Evolutionary conservation across 805 yeast genomes (phyloP), one percentile per base, ranked within the genome.

Genomic region (Nakazawaea ishiwadae): DNA sequence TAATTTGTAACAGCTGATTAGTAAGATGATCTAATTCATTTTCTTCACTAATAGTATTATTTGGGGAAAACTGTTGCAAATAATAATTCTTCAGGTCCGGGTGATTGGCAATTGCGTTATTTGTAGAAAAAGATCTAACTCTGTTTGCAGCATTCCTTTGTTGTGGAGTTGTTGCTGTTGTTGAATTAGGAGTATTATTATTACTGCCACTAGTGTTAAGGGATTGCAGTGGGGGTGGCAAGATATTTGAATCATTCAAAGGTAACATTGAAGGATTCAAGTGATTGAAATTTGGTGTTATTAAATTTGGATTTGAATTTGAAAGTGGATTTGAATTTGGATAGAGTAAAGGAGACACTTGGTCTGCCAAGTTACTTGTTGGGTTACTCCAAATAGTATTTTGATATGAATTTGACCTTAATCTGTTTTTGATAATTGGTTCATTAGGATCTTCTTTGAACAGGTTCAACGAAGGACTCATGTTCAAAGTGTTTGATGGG

Each of bases 371-470:
- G 24, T 46, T 16, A 8, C 48, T 32, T 12, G 47, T 40, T 35
- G 70, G 75, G 50, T 73, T 79, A 47, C 75, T 73, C 85, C 85
- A 79, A 40, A 79, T 78, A 30, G 82, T 75, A 48, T 73, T 63
- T 32, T 68, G 63, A 31, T 78, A 59, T 1, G 82, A 76, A 4
- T 81, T 78, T 1, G 83, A 77, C 40, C 85, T 68, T 48, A 73
- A 59, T 48, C 84, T 60, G 24, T 48, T 49, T 34, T 48, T 44
- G 50, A 31, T 34, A 30, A 6, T 39, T 14, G 19, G 31, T 19
- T 26, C 5, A 17, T n/a, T 8, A 4, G 30, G 24, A 23, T 27
- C 17, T n/a, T 44, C 56, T 44, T 41, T 48, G 31, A 48, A 59
- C 16, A 51, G 62, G 41, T 38, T 54, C 41, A 49, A 52, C 9